Evolutionary conservation across 2,329 filamentous ascomycete genomes (phyloP), one percentile per base, ranked within the genome.

Genomic region (Juglanconis sp.): DNA sequence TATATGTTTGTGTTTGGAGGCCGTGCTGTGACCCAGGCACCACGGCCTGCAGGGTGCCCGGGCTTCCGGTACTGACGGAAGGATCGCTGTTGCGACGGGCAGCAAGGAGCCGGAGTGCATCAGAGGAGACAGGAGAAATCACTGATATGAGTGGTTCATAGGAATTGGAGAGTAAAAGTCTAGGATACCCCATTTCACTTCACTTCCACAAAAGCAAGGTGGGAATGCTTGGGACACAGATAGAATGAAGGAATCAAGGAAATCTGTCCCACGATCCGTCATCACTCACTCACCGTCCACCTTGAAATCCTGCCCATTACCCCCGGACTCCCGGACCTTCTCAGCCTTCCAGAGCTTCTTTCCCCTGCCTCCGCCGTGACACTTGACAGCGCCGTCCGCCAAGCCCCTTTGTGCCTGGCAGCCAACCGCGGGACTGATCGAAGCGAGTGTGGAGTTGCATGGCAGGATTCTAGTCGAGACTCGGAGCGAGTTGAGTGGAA

Each of bases 381-480:
- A 42, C 38, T 31, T 36, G 40, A 35, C 53, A 32, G 5, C 13
- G n/a, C 35, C 38, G 7, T 17, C 34, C 5, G 8, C 17, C 30
- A n/a, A 7, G 32, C 11, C 17, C 13, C 34, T 10, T 48, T 35
- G 58, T 51, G 53, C 53, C 53, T 60, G 52, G 53, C 53, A 55
- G 38, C 56, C 60, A 46, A 49, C 51, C 52, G 52, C 60, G 60
- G 60, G 38, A 56, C 60, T 59, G 56, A 62, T 53, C 60, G 60
- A 59, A 36, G 34, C 38, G 36, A 30, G 40, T 59, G 58, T 60
- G 58, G 58, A 53, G 53, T 47, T 51, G 34, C 47, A 50, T 44
- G 56, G 56, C 35, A 62, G 47, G 48, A 31, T 50, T 60, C 60
- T 49, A 62, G 35, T 53, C 57, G 53, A 56, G 42, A 55, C 31